Conservation (phyloP, 768 basidiomycete species). For the Tubosaeta sp. region DNA sequence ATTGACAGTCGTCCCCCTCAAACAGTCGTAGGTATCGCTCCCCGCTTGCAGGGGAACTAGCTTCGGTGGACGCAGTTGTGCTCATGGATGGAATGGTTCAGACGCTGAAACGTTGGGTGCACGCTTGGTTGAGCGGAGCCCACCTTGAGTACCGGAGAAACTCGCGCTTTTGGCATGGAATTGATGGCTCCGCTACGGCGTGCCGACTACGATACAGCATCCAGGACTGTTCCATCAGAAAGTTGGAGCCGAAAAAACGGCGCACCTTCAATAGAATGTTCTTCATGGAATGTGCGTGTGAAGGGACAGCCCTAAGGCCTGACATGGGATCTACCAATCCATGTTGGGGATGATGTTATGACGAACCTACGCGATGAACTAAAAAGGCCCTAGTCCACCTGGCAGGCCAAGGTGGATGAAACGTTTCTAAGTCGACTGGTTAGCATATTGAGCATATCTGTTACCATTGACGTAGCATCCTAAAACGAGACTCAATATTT, state of each 20-base stretch:
- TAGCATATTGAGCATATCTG: not conserved
- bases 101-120: not conserved
- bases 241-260: not conserved
- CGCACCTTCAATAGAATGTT: conserved; percentile 11
- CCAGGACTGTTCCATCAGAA: conserved; percentile 15
- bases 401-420: not conserved
- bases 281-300: conserved; percentile 10
- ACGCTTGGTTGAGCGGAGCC: not conserved
- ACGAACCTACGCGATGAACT: not conserved
- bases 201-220: not conserved
- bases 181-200: not conserved
- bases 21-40: not conserved
- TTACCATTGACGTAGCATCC: not conserved
- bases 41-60: not conserved
- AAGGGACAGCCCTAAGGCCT: not conserved
- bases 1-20: not conserved
- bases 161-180: not conserved
- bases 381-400: not conserved
- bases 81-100: conserved; percentile 6
- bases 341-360: not conserved
- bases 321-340: not conserved
- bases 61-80: not conserved
- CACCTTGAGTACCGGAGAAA: not conserved
- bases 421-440: not conserved
- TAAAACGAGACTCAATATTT: not conserved